Evolutionary conservation across 2,329 filamentous ascomycete genomes (phyloP).

Genomic region (Alternaria longipes): DNA sequence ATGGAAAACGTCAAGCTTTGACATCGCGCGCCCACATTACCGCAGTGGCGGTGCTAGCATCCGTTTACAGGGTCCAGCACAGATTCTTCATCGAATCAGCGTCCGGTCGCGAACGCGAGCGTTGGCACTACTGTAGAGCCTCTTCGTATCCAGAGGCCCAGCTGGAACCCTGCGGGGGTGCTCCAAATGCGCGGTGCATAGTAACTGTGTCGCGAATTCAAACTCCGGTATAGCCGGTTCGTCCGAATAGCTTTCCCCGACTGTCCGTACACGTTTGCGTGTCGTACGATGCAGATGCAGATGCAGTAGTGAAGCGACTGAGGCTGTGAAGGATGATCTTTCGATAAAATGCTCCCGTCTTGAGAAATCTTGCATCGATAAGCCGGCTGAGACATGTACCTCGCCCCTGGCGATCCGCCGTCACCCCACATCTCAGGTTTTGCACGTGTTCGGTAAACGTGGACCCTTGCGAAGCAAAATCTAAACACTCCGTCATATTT

Average conservation of each 20-base stretch:
- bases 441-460: constrained; percentile 10
- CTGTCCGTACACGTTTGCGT: background rate
- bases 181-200: constrained; percentile 2
- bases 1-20: constrained; percentile 31
- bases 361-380: constrained; percentile 9
- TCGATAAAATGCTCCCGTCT: constrained; percentile 4
- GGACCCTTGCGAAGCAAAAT: constrained; percentile 18
- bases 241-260: background rate
- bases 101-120: constrained; percentile 1
- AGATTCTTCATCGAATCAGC: constrained; percentile 10
- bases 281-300: background rate
- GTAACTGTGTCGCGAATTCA: constrained; percentile 2
- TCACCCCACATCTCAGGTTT: constrained; percentile 14
- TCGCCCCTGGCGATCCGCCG: constrained; percentile 18
- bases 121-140: constrained; percentile 14
- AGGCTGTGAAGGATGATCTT: constrained; percentile 30
- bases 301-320: constrained; percentile 18
- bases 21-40: constrained; percentile 20
- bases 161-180: constrained; percentile 6
- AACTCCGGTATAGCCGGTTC: background rate
- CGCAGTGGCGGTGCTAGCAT: constrained; percentile 23
- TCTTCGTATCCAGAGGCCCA: constrained; percentile 7
- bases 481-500: constrained; percentile 20
- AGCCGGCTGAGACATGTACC: constrained; percentile 1
- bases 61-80: constrained; percentile 18